Evolutionary conservation across 192 early-diverging fungal genomes (phyloP).

Genomic region (Spizellomyces punctatus): DNA sequence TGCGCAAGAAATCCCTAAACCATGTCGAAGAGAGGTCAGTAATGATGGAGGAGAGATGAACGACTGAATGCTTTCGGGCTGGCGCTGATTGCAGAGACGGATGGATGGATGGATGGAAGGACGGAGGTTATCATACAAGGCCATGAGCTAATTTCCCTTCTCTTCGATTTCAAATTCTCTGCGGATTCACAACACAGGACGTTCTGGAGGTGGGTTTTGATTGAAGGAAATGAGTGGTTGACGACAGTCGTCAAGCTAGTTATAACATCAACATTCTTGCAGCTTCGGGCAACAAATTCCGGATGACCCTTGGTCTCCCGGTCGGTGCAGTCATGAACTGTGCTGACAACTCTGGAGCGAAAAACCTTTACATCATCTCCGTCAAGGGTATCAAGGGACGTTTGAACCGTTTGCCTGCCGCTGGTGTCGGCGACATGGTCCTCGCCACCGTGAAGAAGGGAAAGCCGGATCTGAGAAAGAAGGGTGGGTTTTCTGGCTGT

Average conservation of each 20-base stretch:
- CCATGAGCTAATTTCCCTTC: background rate
- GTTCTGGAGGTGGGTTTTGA: slow-evolving; percentile 25
- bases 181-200: slow-evolving; percentile 10
- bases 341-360: slow-evolving; percentile 99
- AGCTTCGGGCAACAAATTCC: slow-evolving; percentile 91
- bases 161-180: background rate
- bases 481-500: slow-evolving; percentile 65
- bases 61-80: background rate
- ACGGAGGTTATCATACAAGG: slow-evolving; percentile 1
- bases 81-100: background rate
- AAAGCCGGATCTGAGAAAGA: slow-evolving; percentile 99
- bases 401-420: slow-evolving; percentile 96
- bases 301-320: slow-evolving; percentile 98
- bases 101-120: slow-evolving; percentile 29
- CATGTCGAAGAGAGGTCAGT: slow-evolving; percentile 33
- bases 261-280: slow-evolving; percentile 7
- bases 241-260: background rate
- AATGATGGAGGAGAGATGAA: background rate
- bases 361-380: slow-evolving; percentile 99
- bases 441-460: slow-evolving; percentile 99
- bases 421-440: slow-evolving; percentile 99
- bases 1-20: background rate
- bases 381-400: slow-evolving; percentile 95
- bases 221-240: background rate
- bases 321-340: slow-evolving; percentile 99